Base-by-base conservation (phyloP, 805 yeast species). In the Scheffersomyces amazonensis region DNA sequence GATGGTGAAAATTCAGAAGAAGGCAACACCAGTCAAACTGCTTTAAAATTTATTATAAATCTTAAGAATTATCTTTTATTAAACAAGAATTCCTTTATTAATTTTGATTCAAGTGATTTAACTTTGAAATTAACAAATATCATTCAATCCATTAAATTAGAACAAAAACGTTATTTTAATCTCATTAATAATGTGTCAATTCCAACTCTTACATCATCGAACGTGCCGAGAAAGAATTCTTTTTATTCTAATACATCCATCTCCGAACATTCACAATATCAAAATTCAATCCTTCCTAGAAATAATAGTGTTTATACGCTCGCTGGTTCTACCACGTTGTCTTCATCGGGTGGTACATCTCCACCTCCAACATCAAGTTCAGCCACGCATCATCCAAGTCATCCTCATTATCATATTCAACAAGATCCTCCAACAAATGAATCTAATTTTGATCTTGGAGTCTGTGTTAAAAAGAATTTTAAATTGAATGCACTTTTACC, bases 61-160 rank as follows among this genome's bases (percentile, higher is more conserved):
- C 43, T 69, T 28, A 68, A 64, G 38, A 49, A 53, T 24, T 52
- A 53, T 18, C 53, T 75, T 20, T 58, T 71, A 29, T 53, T 62
- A 7, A 72, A 76, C 40, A 69, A 71, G 0, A 68, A 71, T 20
- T 78, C 87, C 0, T 86, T 87, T 49, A 71, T 78, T 18, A 70
- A 78, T 46, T 62, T 79, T 16, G 83, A 82, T 52, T 62, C 86
- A 25, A 71, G 81, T 12, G 75, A 76, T 11, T 68, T 79, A 27
- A 80, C 87, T n/a, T 50, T 77, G 13, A 84, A 79, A 46, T 64
- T 83, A 40, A 73, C 86, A 6, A 49, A 47, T 25, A 42, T 55
- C 8, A 48, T 52, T 13, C 50, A 47, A 32, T 17, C 46, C 11
- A 40, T 53, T 6, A 50, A 50, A 23, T 43, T 44, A 23, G 53